phyloP scores from a whole-genome alignment of 2,329 filamentous ascomycete genomes.

The Xylaria digitata region DNA sequence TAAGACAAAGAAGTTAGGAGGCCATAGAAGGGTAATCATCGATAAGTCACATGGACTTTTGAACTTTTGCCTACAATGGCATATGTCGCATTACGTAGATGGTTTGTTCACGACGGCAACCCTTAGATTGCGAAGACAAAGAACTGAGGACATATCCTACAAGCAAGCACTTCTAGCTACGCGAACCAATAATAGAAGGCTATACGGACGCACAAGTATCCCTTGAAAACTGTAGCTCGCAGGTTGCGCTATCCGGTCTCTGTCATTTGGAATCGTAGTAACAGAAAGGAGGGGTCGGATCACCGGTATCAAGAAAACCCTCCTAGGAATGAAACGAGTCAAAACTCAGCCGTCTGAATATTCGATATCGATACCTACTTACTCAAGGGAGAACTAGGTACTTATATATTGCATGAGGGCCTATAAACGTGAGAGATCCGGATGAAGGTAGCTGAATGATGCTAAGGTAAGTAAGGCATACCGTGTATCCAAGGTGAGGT shows the following conservation, averaged over 20 bases:
- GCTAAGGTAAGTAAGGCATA: too few species aligned
- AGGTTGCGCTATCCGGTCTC: too few species aligned
- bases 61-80: background rate
- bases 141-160: background rate
- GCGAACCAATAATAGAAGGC: too few species aligned
- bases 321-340: too few species aligned
- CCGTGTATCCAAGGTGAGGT: background rate
- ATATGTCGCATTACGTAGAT: background rate
- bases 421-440: too few species aligned
- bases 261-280: too few species aligned
- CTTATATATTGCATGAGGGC: background rate
- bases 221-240: background rate
- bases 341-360: too few species aligned
- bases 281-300: too few species aligned
- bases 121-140: constrained; percentile 5
- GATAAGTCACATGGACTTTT: constrained; percentile 1
- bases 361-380: background rate
- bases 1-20: background rate
- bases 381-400: background rate
- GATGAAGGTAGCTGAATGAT: too few species aligned
- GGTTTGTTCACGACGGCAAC: background rate
- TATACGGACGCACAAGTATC: background rate
- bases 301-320: too few species aligned
- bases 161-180: background rate
- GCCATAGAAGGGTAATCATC: background rate